A percentile compares a stretch with the other conserved stretches of the same genome.
Conservation (phyloP, 2,329 filamentous ascomycete species). For the Diplodia corticola region DNA sequence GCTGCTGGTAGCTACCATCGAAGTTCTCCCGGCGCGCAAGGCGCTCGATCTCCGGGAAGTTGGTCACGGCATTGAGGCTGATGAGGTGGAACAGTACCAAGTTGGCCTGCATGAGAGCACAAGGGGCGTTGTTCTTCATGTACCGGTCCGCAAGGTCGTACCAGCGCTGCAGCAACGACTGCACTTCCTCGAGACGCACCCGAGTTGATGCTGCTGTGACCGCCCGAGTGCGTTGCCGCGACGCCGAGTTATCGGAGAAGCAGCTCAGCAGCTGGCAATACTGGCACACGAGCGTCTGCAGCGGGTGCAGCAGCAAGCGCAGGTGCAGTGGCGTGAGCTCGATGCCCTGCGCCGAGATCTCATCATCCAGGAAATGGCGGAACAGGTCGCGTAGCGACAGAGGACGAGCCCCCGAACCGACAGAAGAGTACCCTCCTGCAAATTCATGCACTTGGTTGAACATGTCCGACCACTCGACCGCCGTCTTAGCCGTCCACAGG, state of each 20-base stretch:
- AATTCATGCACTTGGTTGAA: conserved; percentile 62
- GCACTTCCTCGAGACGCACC: conserved; percentile 63
- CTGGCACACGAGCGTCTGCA: conserved; percentile 66
- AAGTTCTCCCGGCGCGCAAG: conserved; percentile 63
- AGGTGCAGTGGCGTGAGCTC: conserved; percentile 59
- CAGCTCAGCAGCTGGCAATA: conserved; percentile 65
- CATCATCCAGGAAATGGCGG: conserved; percentile 66
- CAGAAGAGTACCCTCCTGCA: conserved; percentile 54
- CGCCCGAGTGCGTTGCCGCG: conserved; percentile 49
- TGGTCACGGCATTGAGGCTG: conserved; percentile 66
- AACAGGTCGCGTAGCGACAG: conserved; percentile 66
- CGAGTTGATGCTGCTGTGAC: conserved; percentile 63
- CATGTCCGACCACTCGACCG: conserved; percentile 60
- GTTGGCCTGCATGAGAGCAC: conserved; percentile 63
- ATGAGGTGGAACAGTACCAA: conserved; percentile 71
- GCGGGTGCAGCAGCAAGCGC: conserved; percentile 66
- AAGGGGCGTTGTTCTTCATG: conserved; percentile 57
- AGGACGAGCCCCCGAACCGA: conserved; percentile 54
- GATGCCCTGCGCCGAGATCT: conserved; percentile 55
- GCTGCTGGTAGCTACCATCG: conserved; percentile 57
- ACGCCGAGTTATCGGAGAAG: conserved; percentile 56
- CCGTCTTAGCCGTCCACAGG: conserved; percentile 62
- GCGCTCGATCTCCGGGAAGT: conserved; percentile 67
- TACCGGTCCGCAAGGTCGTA: conserved; percentile 63
- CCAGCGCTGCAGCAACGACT: conserved; percentile 65